Percentiles rank a stretch among this genome's conserved stretches.
Conservation (phyloP, 176 grass and related monocot genomes). For the Carex myosuroides region DNA sequence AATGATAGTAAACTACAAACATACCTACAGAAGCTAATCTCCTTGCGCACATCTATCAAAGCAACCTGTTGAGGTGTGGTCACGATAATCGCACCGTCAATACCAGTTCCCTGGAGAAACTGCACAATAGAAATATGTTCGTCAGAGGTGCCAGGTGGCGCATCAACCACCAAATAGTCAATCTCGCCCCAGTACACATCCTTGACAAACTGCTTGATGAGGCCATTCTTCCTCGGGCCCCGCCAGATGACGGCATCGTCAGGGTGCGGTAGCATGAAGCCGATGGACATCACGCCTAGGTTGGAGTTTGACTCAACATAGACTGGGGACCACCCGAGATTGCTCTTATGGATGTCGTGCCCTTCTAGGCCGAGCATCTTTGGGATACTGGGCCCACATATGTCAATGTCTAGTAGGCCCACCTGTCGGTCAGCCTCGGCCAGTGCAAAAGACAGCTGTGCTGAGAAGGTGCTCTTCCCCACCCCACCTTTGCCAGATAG, state of each 20-base stretch:
- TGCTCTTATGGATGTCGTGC: slow-evolving; percentile 64
- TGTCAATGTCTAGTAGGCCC: slow-evolving; percentile 66
- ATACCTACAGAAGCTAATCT: slow-evolving; percentile 62
- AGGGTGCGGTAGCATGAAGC: slow-evolving; percentile 57
- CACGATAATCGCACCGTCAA: slow-evolving; percentile 73
- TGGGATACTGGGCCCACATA: slow-evolving; percentile 67
- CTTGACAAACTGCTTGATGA: slow-evolving; percentile 84
- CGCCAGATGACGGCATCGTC: slow-evolving; percentile 71
- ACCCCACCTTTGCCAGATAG: slow-evolving; percentile 72
- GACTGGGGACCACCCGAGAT: slow-evolving; percentile 57
- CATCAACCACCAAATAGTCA: slow-evolving; percentile 67
- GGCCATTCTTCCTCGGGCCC: slow-evolving; percentile 63
- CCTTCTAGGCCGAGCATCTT: slow-evolving; percentile 70
- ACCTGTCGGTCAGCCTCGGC: slow-evolving; percentile 47
- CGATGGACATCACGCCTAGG: slow-evolving; percentile 78
- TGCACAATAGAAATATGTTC: slow-evolving; percentile 97
- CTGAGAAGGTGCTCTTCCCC: slow-evolving; percentile 67
- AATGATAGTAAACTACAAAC: background rate
- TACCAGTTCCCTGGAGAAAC: slow-evolving; percentile 73
- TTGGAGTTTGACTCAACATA: slow-evolving; percentile 66
- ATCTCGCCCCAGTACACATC: slow-evolving; percentile 79
- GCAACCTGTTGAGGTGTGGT: slow-evolving; percentile 87
- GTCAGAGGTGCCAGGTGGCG: slow-evolving; percentile 61
- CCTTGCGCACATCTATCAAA: slow-evolving; percentile 61
- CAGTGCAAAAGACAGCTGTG: slow-evolving; percentile 60